These are phyloP conservation scores for Ambrosia hybrid DNA, from an alignment of 140 eudicot genomes.

Conservation along the genomic window DNA sequence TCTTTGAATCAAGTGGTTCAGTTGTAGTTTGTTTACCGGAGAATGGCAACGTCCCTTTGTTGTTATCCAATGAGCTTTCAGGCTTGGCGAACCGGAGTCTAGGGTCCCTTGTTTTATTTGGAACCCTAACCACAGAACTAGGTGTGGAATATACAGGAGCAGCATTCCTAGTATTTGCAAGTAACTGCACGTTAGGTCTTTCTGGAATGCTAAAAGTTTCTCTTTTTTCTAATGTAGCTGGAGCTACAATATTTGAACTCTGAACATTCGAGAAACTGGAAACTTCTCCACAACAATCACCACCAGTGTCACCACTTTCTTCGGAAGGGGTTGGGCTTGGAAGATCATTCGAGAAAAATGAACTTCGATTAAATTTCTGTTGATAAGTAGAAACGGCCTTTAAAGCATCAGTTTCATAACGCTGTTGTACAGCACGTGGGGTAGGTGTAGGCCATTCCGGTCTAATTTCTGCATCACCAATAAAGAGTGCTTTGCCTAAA, in stretches of 20 bases:
- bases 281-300: slow-evolving; percentile 73
- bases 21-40: slow-evolving; percentile 32
- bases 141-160: slow-evolving; percentile 40
- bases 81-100: slow-evolving; percentile 68
- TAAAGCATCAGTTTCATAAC: slow-evolving; percentile 86
- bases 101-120: slow-evolving; percentile 79
- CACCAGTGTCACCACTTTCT: slow-evolving; percentile 67
- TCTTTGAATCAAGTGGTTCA: slow-evolving; percentile 48
- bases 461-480: slow-evolving; percentile 44
- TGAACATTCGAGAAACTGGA: slow-evolving; percentile 48
- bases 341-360: slow-evolving; percentile 54
- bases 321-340: slow-evolving; percentile 99
- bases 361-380: slow-evolving; percentile 74
- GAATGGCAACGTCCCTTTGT: slow-evolving; percentile 35
- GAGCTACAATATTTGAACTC: slow-evolving; percentile 23
- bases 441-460: slow-evolving; percentile 70
- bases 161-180: slow-evolving; percentile 34
- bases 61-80: slow-evolving; percentile 35
- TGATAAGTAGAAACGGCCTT: slow-evolving; percentile 87
- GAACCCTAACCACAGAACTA: slow-evolving; percentile 36
- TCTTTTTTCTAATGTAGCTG: slow-evolving; percentile 27
- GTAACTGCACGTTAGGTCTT: slow-evolving; percentile 38
- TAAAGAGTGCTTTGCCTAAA: slow-evolving; percentile 39
- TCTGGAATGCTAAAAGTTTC: slow-evolving; percentile 37
- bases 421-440: slow-evolving; percentile 50